Evolutionary conservation across 2,329 filamentous ascomycete species (phyloP).

Genomic region (Colletotrichum tanaceti): DNA sequence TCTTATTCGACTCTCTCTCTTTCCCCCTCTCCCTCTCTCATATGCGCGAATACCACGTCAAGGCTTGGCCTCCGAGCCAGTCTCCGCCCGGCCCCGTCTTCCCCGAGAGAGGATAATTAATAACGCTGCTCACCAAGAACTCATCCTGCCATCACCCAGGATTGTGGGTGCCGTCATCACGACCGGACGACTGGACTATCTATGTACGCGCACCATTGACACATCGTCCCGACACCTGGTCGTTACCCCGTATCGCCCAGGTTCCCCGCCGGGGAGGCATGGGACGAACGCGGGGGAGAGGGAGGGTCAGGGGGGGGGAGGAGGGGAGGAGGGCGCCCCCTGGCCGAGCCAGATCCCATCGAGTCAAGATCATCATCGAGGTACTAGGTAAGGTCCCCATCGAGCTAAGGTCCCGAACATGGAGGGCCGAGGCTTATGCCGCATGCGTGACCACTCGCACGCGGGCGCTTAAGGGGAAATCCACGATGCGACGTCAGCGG

Average conservation of each 20-base stretch:
- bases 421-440: too few relatives aligned
- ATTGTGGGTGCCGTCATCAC: conserved; percentile 40
- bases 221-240: conserved; percentile 5
- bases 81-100: conserved; percentile 30
- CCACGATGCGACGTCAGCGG: conserved; percentile 11
- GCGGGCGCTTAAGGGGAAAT: conserved; percentile 33
- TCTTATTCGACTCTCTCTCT: background rate
- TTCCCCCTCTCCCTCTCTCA: too few relatives aligned
- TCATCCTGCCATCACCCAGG: too few relatives aligned
- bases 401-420: too few relatives aligned
- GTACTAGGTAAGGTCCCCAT: too few relatives aligned
- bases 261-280: conserved; percentile 3
- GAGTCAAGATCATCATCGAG: conserved; percentile 3
- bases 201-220: conserved; percentile 40
- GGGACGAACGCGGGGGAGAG: conserved; percentile 5
- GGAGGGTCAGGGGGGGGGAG: too few relatives aligned
- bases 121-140: background rate
- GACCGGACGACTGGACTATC: background rate
- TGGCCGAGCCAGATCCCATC: background rate
- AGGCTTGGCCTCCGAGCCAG: background rate
- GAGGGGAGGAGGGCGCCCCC: too few relatives aligned
- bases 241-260: too few relatives aligned
- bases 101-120: too few relatives aligned
- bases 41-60: conserved; percentile 4
- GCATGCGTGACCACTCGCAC: conserved; percentile 20